These are phyloP conservation scores for Xylaria curta DNA, from an alignment of 495 filamentous ascomycete species.

Conservation along the genomic window DNA sequence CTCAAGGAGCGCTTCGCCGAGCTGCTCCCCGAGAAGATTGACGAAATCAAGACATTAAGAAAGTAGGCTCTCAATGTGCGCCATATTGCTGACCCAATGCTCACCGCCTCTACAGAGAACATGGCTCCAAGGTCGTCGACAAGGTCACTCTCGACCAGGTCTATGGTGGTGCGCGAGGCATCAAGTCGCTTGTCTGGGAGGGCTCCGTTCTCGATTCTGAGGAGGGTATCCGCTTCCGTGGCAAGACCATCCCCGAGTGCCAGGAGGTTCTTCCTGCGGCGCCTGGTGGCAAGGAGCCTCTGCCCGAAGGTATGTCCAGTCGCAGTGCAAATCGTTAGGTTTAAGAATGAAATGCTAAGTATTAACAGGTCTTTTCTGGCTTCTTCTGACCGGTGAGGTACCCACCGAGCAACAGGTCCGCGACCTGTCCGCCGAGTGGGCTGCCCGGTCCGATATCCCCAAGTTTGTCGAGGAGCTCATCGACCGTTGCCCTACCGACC, in stretches of 20 bases:
- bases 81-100: slow-evolving; percentile 24
- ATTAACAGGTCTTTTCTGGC: slow-evolving; percentile 92
- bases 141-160: slow-evolving; percentile 99
- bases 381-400: slow-evolving; percentile 95
- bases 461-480: slow-evolving; percentile 99
- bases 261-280: slow-evolving; percentile 96
- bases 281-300: slow-evolving; percentile 91
- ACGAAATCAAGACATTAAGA: slow-evolving; percentile 97
- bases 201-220: slow-evolving; percentile 97
- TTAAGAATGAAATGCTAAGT: slow-evolving; percentile 31
- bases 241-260: slow-evolving; percentile 98
- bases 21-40: slow-evolving; percentile 91
- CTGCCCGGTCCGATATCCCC: slow-evolving; percentile 92
- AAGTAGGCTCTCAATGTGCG: slow-evolving; percentile 66
- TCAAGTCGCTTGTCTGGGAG: slow-evolving; percentile 99
- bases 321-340: not conserved
- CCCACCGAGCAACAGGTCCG: slow-evolving; percentile 97
- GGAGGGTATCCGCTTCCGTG: slow-evolving; percentile 98
- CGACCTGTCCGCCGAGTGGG: slow-evolving; percentile 97
- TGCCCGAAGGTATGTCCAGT: slow-evolving; percentile 77
- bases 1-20: slow-evolving; percentile 99
- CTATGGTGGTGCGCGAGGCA: slow-evolving; percentile 98
- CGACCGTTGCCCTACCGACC: slow-evolving; percentile 96
- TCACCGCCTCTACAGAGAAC: slow-evolving; percentile 64
- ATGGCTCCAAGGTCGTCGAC: slow-evolving; percentile 92